Evolutionary conservation across 2,329 filamentous ascomycete genomes (phyloP), one percentile per base, ranked within the genome.

Genomic region (Botrytis fabae): DNA sequence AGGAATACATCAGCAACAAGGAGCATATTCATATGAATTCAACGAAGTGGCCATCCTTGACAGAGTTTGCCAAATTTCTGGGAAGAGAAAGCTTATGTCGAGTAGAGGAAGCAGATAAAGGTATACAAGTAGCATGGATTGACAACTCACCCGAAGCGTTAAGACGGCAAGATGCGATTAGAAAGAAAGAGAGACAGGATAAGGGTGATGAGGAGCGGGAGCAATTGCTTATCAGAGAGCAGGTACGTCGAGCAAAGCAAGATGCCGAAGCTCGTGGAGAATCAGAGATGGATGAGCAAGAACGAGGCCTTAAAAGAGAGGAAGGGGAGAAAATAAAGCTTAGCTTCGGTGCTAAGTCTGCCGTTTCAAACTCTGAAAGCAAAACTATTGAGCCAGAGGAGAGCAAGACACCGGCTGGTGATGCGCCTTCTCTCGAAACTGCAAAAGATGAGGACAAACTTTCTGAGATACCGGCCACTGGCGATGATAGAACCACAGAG

Each of bases 1-100:
- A 98, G 81, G 91, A 95, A 80, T 96, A 97, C 79, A 98, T 98
- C 77, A 87, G 90, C 25, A 92, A 95, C 77, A 94, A 95, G 82
- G 88, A 94, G 79, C 95, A 98, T 81, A 85, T 96, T 14, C 96
- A 98, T 81, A 94, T 98, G 92, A 98, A 98, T 82, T 87, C 94
- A 12, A 98, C 96, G 0, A 91, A 92, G 79, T 98, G 94, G 94
- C 89, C 91, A 6, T 93, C 89, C 71, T 83, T 99, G 78, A 95
- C 94, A 4, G 94, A 98, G 78, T 97, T 97, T 80, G 93, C 93
- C 22, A 97, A 97, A 80, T 85, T 93, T 79, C 84, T 99, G 1
- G 95, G 95, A 0, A 85, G 92, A 35, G 94, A 98, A 81, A 93
- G 95, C 0, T 90, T 98, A 63, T 97, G 93, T 78, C 86, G 93